These are phyloP conservation scores for Pseudopyricularia cyperi DNA, from an alignment of 2,329 filamentous ascomycete genomes.

Conservation along the genomic window DNA sequence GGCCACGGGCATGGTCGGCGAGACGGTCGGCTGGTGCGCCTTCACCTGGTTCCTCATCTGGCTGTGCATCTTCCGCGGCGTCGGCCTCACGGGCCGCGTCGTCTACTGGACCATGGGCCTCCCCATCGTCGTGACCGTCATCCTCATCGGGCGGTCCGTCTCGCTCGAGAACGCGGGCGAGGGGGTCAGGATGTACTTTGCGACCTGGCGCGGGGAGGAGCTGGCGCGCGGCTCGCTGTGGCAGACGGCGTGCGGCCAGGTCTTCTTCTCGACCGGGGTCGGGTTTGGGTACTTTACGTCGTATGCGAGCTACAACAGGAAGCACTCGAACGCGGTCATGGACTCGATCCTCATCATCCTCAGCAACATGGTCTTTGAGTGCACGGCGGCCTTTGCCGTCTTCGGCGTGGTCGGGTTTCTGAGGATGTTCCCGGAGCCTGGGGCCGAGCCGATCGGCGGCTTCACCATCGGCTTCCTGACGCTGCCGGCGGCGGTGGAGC, in stretches of 20 bases:
- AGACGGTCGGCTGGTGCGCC: constrained; percentile 43
- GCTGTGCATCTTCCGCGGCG: constrained; percentile 45
- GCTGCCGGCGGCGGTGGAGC: constrained; percentile 37
- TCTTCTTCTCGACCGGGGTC: constrained; percentile 46
- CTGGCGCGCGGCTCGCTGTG: constrained; percentile 38
- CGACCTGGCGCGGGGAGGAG: constrained; percentile 32
- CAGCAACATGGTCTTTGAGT: constrained; percentile 44
- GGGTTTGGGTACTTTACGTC: constrained; percentile 46
- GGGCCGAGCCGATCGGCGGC: constrained; percentile 29
- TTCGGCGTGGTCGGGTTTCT: constrained; percentile 43
- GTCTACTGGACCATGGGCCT: constrained; percentile 51
- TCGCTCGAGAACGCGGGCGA: constrained; percentile 40
- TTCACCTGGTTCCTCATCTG: constrained; percentile 49
- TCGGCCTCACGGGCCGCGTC: constrained; percentile 42
- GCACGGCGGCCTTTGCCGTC: constrained; percentile 31
- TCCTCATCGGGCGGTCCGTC: constrained; percentile 38
- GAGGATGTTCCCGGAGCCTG: constrained; percentile 20
- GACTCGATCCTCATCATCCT: constrained; percentile 41
- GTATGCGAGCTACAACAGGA: constrained; percentile 45
- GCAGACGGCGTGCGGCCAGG: constrained; percentile 47
- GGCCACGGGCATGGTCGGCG: constrained; percentile 31
- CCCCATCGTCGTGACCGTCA: constrained; percentile 41
- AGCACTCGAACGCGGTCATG: constrained; percentile 45
- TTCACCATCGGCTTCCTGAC: constrained; percentile 48
- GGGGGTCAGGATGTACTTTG: constrained; percentile 34